Percentiles rank a stretch among this genome's conserved stretches.
Evolutionary conservation across 2,329 filamentous ascomycete species (phyloP).

Genomic region (Plenodomus biglobosus): DNA sequence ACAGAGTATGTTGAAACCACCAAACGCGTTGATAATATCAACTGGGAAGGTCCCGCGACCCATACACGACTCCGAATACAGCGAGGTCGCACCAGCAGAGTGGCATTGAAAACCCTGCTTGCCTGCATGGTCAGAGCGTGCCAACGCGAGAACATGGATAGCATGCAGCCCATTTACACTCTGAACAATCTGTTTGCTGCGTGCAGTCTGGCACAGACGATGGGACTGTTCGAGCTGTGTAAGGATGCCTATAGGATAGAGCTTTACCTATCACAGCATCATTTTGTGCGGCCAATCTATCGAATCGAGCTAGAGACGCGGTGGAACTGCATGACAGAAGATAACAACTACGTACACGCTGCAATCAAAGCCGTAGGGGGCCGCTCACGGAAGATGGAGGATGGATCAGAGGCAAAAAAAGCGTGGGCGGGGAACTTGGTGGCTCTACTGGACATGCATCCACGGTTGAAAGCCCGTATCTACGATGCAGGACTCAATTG

Average conservation of each 20-base stretch:
- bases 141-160: slow-evolving; percentile 4
- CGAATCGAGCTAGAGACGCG: slow-evolving; percentile 18
- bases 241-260: slow-evolving; percentile 24
- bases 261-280: slow-evolving; percentile 9
- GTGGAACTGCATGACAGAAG: slow-evolving; percentile 23
- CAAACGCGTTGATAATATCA: slow-evolving; percentile 11
- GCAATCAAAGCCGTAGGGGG: slow-evolving; percentile 15
- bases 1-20: slow-evolving; percentile 18
- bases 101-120: slow-evolving; percentile 18
- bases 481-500: slow-evolving; percentile 12
- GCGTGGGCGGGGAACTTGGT: slow-evolving; percentile 4
- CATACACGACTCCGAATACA: slow-evolving; percentile 19
- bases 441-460: slow-evolving; percentile 8
- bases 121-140: slow-evolving; percentile 32
- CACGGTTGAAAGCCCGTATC: slow-evolving; percentile 9
- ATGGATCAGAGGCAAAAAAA: background rate
- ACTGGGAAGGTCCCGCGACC: slow-evolving; percentile 4
- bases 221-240: slow-evolving; percentile 20
- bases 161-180: slow-evolving; percentile 16
- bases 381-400: slow-evolving; percentile 3
- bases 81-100: slow-evolving; percentile 5
- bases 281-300: slow-evolving; percentile 18
- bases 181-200: slow-evolving; percentile 23
- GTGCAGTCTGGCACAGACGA: slow-evolving; percentile 22
- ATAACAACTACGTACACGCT: slow-evolving; percentile 22